phyloP scores from a whole-genome alignment of 1,284 basidiomycete species.

The Schizophyllum commune region DNA sequence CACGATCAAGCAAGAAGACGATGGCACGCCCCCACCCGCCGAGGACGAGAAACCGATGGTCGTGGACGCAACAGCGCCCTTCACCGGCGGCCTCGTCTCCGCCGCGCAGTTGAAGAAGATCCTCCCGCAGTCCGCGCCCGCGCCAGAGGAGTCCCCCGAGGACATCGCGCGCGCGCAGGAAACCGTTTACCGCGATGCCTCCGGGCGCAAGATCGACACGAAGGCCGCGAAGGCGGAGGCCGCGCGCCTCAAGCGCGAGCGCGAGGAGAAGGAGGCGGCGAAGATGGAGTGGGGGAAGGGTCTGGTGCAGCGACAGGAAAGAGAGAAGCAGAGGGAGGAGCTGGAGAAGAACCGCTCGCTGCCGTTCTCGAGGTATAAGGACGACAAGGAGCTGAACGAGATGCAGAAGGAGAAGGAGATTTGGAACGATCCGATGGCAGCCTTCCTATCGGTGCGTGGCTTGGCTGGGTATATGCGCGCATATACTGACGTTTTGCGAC shows the following conservation, averaged over 20 bases:
- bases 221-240: constrained; percentile 80
- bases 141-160: constrained; percentile 41
- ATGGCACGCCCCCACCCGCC: constrained; percentile 37
- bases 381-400: constrained; percentile 83
- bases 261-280: constrained; percentile 76
- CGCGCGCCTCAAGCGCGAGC: constrained; percentile 66
- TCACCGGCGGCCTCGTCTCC: constrained; percentile 73
- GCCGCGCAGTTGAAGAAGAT: constrained; percentile 56
- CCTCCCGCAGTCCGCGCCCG: constrained; percentile 33
- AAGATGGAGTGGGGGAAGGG: constrained; percentile 99
- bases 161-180: constrained; percentile 65
- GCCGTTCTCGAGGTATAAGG: constrained; percentile 71
- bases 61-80: constrained; percentile 42
- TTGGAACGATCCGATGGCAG: constrained; percentile 94
- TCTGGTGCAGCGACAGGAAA: constrained; percentile 76
- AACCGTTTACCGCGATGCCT: constrained; percentile 91
- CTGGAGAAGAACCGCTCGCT: constrained; percentile 58
- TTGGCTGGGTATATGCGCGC: neutral
- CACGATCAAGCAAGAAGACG: constrained; percentile 27
- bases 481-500: constrained; percentile 2
- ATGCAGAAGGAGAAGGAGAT: constrained; percentile 72
- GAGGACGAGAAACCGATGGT: constrained; percentile 67
- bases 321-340: constrained; percentile 55
- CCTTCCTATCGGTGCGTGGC: constrained; percentile 77
- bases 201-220: constrained; percentile 85